A percentile compares a stretch with the other conserved stretches of the same genome.
phyloP scores from a whole-genome alignment of 208 protist genomes.

The Blechomonas ayalai region DNA sequence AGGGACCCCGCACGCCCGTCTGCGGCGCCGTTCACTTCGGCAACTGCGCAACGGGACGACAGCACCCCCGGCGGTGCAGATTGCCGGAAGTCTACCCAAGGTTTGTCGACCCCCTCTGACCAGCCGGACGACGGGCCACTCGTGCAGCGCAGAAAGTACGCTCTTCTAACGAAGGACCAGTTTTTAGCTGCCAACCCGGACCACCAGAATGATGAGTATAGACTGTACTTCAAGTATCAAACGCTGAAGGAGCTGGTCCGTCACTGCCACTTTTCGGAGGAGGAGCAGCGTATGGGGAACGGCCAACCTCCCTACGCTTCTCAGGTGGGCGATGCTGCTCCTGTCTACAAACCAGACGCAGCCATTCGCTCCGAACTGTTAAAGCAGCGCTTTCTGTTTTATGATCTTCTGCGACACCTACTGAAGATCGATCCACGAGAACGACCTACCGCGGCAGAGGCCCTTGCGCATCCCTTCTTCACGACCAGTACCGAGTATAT shows the following conservation, averaged over 20 bases:
- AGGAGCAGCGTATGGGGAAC: constrained; percentile 56
- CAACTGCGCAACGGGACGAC: too few species aligned
- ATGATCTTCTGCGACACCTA: constrained; percentile 54
- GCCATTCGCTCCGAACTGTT: constrained; percentile 47
- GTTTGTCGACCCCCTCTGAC: too few species aligned
- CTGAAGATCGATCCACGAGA: constrained; percentile 42
- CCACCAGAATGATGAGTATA: constrained; percentile 17
- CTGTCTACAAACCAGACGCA: constrained; percentile 8
- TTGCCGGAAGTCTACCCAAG: too few species aligned
- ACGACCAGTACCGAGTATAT: constrained; percentile 34
- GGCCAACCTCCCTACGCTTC: constrained; percentile 29
- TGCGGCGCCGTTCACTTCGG: too few species aligned
- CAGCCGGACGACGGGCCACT: too few species aligned
- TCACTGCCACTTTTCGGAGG: constrained; percentile 44
- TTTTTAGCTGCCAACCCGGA: background rate
- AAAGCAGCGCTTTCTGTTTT: constrained; percentile 66
- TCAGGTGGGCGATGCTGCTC: constrained; percentile 5
- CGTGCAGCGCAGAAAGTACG: too few species aligned
- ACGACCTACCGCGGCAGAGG: constrained; percentile 50
- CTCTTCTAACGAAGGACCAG: background rate
- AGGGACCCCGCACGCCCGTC: background rate
- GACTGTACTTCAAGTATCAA: constrained; percentile 48
- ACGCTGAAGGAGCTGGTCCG: constrained; percentile 67
- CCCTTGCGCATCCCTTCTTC: constrained; percentile 68
- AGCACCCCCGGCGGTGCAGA: too few species aligned